Percentiles rank a stretch among this genome's conserved stretches.
These are phyloP conservation scores for Coniophora puteana DNA, from an alignment of 1,284 basidiomycete genomes.

Conservation along the genomic window DNA sequence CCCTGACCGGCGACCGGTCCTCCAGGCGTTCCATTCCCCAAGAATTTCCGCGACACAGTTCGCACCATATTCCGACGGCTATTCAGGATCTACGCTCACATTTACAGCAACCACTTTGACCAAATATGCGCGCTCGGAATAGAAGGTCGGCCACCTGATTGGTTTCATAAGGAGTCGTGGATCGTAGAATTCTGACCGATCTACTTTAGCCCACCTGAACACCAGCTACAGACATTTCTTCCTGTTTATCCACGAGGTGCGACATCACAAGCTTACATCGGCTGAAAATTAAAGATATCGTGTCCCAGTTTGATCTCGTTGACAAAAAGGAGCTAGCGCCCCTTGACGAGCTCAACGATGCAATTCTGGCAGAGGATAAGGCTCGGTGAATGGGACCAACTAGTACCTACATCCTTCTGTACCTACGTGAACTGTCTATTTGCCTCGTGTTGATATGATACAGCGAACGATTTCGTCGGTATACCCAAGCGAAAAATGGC, in stretches of 20 bases:
- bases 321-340: slow-evolving; percentile 97
- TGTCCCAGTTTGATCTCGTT: slow-evolving; percentile 84
- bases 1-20: no score
- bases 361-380: slow-evolving; percentile 86
- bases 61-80: slow-evolving; percentile 90
- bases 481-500: no score
- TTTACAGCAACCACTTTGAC: slow-evolving; percentile 99
- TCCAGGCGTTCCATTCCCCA: slow-evolving; percentile 87
- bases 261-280: slow-evolving; percentile 6
- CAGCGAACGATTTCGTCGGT: no score
- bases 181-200: slow-evolving; percentile 3
- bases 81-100: slow-evolving; percentile 97
- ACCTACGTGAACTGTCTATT: no score
- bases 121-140: slow-evolving; percentile 98
- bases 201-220: slow-evolving; percentile 86
- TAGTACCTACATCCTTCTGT: background rate
- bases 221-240: slow-evolving; percentile 99
- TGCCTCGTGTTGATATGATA: no score
- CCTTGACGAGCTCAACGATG: slow-evolving; percentile 94
- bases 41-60: slow-evolving; percentile 87
- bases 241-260: slow-evolving; percentile 93
- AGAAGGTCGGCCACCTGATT: slow-evolving; percentile 64
- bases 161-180: background rate
- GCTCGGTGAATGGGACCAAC: slow-evolving; percentile 34
- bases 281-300: slow-evolving; percentile 7